phyloP scores from a whole-genome alignment of 2,329 filamentous ascomycete genomes.

The Thelonectria rubi region DNA sequence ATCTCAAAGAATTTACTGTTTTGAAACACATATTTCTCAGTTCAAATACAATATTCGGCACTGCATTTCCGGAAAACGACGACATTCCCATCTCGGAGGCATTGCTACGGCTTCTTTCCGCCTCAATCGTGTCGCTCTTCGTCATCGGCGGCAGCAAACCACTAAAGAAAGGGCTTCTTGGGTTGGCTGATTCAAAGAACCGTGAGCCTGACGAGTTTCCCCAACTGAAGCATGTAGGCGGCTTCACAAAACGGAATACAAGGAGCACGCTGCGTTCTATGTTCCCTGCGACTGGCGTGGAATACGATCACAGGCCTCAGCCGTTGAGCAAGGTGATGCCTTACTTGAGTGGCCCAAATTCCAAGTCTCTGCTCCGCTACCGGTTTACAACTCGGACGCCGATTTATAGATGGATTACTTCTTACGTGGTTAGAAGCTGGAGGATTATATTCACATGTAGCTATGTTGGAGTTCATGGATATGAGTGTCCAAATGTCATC shows the following conservation, averaged over 20 bases:
- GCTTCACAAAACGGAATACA: background rate
- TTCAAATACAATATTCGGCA: constrained; percentile 3
- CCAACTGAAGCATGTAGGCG: background rate
- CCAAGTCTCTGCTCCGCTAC: background rate
- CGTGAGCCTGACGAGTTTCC: constrained; percentile 1
- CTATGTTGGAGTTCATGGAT: no score
- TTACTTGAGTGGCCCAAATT: background rate
- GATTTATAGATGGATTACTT: background rate
- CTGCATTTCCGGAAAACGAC: background rate
- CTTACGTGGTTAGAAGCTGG: background rate
- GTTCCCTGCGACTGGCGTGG: constrained; percentile 1
- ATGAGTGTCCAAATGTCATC: no score
- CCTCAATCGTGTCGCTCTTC: constrained; percentile 14
- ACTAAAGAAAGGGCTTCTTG: constrained; percentile 11
- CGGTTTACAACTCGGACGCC: background rate
- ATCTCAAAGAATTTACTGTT: constrained; percentile 13
- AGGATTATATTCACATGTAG: background rate
- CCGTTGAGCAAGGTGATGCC: background rate
- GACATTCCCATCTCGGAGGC: background rate
- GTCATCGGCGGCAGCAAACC: background rate
- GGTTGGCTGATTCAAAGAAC: constrained; percentile 5
- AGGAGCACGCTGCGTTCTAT: background rate
- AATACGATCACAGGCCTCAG: background rate
- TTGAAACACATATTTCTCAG: constrained; percentile 19
- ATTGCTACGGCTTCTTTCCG: constrained; percentile 7